phyloP scores from a whole-genome alignment of 495 filamentous ascomycete species.

The Amorphotheca resinae region DNA sequence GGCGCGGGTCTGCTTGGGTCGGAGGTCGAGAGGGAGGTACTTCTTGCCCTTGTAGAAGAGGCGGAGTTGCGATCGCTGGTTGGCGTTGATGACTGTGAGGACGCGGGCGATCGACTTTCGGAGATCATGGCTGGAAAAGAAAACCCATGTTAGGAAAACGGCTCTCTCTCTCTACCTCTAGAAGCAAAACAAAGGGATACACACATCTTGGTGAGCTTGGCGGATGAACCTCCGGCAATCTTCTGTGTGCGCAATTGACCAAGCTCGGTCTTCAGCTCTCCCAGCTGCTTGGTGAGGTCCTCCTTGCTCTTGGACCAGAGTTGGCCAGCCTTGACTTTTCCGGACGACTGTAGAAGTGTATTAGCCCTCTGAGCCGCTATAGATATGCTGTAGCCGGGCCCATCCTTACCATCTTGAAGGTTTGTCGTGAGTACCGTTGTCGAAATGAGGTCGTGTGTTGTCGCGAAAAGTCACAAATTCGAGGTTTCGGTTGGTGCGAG shows the following conservation, averaged over 20 bases:
- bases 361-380: conserved; percentile 14
- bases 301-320: conserved; percentile 99
- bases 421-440: conserved; percentile 24
- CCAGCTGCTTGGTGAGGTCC: conserved; percentile 85
- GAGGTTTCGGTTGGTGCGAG: not conserved
- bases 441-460: conserved; percentile 18
- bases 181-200: too few relatives aligned
- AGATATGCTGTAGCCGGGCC: not conserved
- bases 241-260: conserved; percentile 91
- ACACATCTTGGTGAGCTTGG: conserved; percentile 97
- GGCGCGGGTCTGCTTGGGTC: conserved; percentile 91
- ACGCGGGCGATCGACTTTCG: conserved; percentile 98
- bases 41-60: conserved; percentile 99
- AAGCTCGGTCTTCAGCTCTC: conserved; percentile 88
- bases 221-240: conserved; percentile 80
- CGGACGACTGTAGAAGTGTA: conserved; percentile 51
- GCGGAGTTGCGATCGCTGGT: conserved; percentile 93
- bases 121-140: conserved; percentile 74
- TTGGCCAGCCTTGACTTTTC: conserved; percentile 86
- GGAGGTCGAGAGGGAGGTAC: conserved; percentile 93
- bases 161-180: too few relatives aligned
- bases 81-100: conserved; percentile 97
- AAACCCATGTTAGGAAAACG: conserved; percentile 1
- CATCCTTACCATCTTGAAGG: conserved; percentile 37
- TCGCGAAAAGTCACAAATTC: conserved; percentile 6